A percentile compares a stretch with the other conserved stretches of the same genome.
Evolutionary conservation across 192 early-diverging fungal genomes (phyloP).

Genomic region (Backusella sp.): DNA sequence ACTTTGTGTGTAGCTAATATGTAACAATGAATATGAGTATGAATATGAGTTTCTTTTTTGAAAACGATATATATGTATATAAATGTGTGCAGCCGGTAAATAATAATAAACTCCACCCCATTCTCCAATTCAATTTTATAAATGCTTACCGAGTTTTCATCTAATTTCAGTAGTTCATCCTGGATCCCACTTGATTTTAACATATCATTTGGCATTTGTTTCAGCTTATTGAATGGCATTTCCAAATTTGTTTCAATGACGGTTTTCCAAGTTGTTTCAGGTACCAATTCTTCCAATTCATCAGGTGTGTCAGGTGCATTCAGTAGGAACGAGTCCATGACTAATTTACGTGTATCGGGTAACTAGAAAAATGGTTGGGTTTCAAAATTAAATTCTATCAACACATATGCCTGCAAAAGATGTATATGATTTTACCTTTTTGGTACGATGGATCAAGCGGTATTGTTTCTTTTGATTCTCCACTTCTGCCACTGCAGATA

Average conservation of each 20-base stretch:
- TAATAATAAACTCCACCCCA: slow-evolving; percentile 11
- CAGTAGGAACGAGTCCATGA: slow-evolving; percentile 33
- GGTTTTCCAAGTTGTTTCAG: slow-evolving; percentile 42
- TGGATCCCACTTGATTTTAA: slow-evolving; percentile 45
- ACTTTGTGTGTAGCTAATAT: slow-evolving; percentile 41
- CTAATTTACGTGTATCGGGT: slow-evolving; percentile 21
- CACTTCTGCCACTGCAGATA: slow-evolving; percentile 24
- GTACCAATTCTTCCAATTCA: slow-evolving; percentile 4
- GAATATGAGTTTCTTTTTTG: background rate
- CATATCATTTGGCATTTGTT: slow-evolving; percentile 54
- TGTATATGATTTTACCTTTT: slow-evolving; percentile 15
- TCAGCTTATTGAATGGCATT: slow-evolving; percentile 47
- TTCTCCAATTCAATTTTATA: background rate
- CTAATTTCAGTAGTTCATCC: slow-evolving; percentile 65
- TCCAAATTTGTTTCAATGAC: slow-evolving; percentile 42
- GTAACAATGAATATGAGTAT: background rate
- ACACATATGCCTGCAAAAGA: background rate
- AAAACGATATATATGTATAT: background rate
- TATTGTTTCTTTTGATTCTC: slow-evolving; percentile 19
- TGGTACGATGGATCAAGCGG: slow-evolving; percentile 26
- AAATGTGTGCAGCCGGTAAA: background rate
- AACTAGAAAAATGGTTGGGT: background rate
- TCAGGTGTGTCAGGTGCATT: slow-evolving; percentile 3
- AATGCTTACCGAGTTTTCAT: slow-evolving; percentile 70
- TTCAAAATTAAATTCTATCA: background rate